Evolutionary conservation across 768 basidiomycete genomes (phyloP).

Genomic region (Cystobasidium tubakii): DNA sequence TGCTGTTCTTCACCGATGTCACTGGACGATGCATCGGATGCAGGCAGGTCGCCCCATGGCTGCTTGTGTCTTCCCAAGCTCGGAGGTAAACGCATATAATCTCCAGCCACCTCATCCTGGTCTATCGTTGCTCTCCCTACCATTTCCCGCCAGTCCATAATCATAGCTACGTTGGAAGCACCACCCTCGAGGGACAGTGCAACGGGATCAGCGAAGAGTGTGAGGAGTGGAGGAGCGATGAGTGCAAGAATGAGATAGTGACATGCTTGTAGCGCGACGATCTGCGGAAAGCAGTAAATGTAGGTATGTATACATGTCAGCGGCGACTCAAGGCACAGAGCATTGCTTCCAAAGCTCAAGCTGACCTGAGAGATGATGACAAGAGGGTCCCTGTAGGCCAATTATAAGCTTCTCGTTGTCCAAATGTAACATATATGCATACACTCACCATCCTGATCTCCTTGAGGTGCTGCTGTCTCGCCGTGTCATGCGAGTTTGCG

Average conservation of each 20-base stretch:
- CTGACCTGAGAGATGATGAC: slow-evolving; percentile 33
- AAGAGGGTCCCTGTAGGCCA: slow-evolving; percentile 21
- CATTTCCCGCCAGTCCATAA: slow-evolving; percentile 98
- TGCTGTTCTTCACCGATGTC: not conserved
- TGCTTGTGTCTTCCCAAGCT: slow-evolving; percentile 31
- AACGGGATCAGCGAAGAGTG: slow-evolving; percentile 58
- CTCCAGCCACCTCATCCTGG: slow-evolving; percentile 53
- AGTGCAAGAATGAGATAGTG: slow-evolving; percentile 86
- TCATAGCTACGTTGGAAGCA: slow-evolving; percentile 58
- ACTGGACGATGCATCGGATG: not conserved
- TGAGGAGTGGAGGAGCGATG: slow-evolving; percentile 71
- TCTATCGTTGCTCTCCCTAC: slow-evolving; percentile 73
- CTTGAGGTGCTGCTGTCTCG: not conserved
- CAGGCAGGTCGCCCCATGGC: not conserved
- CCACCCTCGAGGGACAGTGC: slow-evolving; percentile 48
- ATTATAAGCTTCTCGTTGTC: not conserved
- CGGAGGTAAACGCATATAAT: slow-evolving; percentile 34
- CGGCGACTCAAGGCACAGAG: not conserved
- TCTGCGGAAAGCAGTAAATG: slow-evolving; percentile 57
- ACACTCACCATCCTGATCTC: slow-evolving; percentile 19
- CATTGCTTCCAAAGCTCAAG: not conserved
- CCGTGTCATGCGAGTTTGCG: slow-evolving; percentile 3
- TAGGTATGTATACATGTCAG: not conserved
- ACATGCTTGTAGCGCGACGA: slow-evolving; percentile 82
- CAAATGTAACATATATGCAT: too few species aligned